Conservation (phyloP, 2,329 filamentous ascomycete species). For the Fusarium nygamai region DNA sequence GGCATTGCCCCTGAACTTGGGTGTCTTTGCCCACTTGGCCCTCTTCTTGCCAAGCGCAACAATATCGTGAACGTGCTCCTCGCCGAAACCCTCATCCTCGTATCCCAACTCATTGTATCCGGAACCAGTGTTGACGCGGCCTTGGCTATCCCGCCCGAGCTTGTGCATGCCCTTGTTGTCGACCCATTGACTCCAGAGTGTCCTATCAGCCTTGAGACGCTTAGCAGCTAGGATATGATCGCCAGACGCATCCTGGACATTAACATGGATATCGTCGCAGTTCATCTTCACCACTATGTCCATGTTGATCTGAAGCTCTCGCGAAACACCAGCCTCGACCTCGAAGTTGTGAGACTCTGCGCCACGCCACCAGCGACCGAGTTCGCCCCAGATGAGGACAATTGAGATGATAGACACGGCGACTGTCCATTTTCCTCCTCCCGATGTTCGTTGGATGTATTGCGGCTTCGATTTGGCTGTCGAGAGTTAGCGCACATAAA, state of each 20-base stretch:
- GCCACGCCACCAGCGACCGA: constrained; percentile 84
- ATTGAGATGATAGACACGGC: constrained; percentile 79
- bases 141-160: constrained; percentile 65
- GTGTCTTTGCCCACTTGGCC: constrained; percentile 80
- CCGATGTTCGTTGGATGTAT: constrained; percentile 84
- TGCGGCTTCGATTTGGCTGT: constrained; percentile 94
- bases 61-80: constrained; percentile 93
- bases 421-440: constrained; percentile 94
- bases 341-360: constrained; percentile 88
- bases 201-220: constrained; percentile 78
- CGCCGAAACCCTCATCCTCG: constrained; percentile 74
- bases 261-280: constrained; percentile 89
- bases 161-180: constrained; percentile 73
- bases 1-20: constrained; percentile 65
- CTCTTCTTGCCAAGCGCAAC: constrained; percentile 73
- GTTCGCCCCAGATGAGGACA: constrained; percentile 80
- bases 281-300: constrained; percentile 92
- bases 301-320: constrained; percentile 91
- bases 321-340: constrained; percentile 90
- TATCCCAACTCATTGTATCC: constrained; percentile 59
- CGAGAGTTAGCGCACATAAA: constrained; percentile 21
- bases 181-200: constrained; percentile 85
- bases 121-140: constrained; percentile 58
- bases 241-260: constrained; percentile 94
- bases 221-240: constrained; percentile 88